These are phyloP conservation scores for Primulina huaijiensis DNA, from an alignment of 257 asterid species.

Conservation along the genomic window DNA sequence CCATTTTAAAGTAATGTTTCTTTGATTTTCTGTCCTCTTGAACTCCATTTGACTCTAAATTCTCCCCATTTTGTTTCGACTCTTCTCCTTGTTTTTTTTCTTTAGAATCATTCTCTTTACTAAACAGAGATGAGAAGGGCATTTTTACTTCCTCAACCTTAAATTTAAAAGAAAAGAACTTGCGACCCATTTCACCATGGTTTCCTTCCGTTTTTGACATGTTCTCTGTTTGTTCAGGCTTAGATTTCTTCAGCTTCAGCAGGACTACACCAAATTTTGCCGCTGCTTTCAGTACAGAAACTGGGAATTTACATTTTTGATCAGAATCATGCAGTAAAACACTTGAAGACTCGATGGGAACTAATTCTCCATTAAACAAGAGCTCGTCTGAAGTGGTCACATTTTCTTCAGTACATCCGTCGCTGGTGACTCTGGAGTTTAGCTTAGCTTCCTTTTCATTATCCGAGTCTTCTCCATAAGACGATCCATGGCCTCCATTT, in stretches of 20 bases:
- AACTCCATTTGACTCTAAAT: constrained; percentile 14
- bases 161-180: constrained; percentile 38
- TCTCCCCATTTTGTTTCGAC: constrained; percentile 24
- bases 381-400: constrained; percentile 38
- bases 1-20: constrained; percentile 68
- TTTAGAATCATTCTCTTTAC: constrained; percentile 56
- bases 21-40: constrained; percentile 44
- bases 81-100: constrained; percentile 18
- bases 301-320: constrained; percentile 39
- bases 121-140: too few species aligned
- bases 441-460: constrained; percentile 27
- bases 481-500: constrained; percentile 25
- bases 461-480: constrained; percentile 18
- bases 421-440: constrained; percentile 20
- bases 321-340: constrained; percentile 29
- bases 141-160: too few species aligned
- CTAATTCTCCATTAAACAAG: constrained; percentile 33
- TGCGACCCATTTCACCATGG: constrained; percentile 19
- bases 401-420: constrained; percentile 16
- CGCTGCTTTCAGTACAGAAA: constrained; percentile 40
- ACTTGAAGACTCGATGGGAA: constrained; percentile 33
- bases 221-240: constrained; percentile 18
- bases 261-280: constrained; percentile 44
- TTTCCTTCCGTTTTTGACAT: constrained; percentile 3
- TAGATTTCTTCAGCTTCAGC: constrained; percentile 48